These are phyloP conservation scores for Toxoplasma gondii DNA, from an alignment of 169 alveolate species.

Conservation along the genomic window DNA sequence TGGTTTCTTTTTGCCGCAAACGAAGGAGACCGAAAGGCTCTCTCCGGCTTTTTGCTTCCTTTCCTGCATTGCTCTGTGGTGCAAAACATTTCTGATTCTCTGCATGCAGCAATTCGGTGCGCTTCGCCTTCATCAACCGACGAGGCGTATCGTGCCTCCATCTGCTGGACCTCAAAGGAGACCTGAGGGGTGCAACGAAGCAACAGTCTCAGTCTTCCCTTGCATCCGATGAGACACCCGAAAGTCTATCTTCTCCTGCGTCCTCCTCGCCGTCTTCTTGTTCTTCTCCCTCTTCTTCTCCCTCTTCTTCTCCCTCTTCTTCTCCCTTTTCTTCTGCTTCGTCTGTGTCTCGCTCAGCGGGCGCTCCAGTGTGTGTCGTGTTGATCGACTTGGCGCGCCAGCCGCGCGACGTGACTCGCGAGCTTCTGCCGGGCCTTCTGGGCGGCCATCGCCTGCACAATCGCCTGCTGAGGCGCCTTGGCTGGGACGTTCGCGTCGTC, in stretches of 20 bases:
- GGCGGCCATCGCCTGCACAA: conserved; percentile 30
- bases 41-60: too few relatives aligned
- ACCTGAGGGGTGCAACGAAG: neutral
- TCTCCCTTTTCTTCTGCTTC: neutral
- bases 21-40: too few relatives aligned
- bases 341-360: neutral
- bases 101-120: neutral
- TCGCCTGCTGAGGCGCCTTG: conserved; percentile 16
- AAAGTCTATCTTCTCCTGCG: too few relatives aligned
- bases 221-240: too few relatives aligned
- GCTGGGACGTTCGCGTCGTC: neutral
- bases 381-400: conserved; percentile 9
- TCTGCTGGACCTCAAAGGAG: neutral
- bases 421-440: neutral
- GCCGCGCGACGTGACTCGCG: conserved; percentile 15
- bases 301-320: neutral
- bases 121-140: neutral
- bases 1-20: too few relatives aligned
- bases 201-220: neutral
- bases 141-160: conserved; percentile 13
- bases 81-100: neutral
- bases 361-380: neutral
- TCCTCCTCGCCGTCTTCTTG: too few relatives aligned
- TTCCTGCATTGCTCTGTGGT: too few relatives aligned
- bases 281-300: too few relatives aligned